phyloP scores from a whole-genome alignment of 345 rosid genomes.

The Geranium rotundifolium region DNA sequence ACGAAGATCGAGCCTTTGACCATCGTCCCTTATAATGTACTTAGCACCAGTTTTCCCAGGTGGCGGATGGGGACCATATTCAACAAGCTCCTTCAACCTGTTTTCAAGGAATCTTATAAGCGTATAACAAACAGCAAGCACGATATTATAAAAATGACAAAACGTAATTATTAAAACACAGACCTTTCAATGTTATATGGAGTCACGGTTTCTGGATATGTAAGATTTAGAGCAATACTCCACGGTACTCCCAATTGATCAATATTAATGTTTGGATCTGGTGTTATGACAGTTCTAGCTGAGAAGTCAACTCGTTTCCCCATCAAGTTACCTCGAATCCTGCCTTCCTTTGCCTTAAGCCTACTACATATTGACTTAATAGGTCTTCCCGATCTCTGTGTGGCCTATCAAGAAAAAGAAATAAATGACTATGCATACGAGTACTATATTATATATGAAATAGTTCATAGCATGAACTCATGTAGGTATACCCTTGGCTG shows the following conservation, averaged over 20 bases:
- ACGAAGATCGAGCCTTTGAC: constrained; percentile 95
- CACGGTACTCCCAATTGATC: constrained; percentile 95
- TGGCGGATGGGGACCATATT: constrained; percentile 95
- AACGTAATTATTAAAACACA: not conserved
- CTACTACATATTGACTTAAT: constrained; percentile 93
- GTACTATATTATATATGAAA: not conserved
- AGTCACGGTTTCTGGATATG: constrained; percentile 93
- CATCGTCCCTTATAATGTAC: constrained; percentile 94
- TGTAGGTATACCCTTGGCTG: constrained; percentile 73
- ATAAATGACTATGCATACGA: not conserved
- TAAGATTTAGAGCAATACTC: constrained; percentile 93
- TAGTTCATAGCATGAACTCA: not conserved
- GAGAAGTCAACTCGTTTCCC: constrained; percentile 98
- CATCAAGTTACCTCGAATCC: constrained; percentile 94
- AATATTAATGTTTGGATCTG: constrained; percentile 92
- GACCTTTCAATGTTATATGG: constrained; percentile 94
- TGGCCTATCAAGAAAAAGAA: constrained; percentile 47
- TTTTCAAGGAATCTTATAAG: constrained; percentile 1
- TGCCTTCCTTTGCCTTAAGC: constrained; percentile 96
- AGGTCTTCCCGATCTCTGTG: constrained; percentile 96
- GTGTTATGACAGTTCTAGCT: constrained; percentile 95
- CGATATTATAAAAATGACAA: constrained; percentile 1
- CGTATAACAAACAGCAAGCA: not conserved
- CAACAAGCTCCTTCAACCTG: constrained; percentile 93
- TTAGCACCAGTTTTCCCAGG: constrained; percentile 97